These are phyloP conservation scores for Dendrocalamus latiflorus DNA, from an alignment of 202 grass and related monocot genomes.

Conservation along the genomic window DNA sequence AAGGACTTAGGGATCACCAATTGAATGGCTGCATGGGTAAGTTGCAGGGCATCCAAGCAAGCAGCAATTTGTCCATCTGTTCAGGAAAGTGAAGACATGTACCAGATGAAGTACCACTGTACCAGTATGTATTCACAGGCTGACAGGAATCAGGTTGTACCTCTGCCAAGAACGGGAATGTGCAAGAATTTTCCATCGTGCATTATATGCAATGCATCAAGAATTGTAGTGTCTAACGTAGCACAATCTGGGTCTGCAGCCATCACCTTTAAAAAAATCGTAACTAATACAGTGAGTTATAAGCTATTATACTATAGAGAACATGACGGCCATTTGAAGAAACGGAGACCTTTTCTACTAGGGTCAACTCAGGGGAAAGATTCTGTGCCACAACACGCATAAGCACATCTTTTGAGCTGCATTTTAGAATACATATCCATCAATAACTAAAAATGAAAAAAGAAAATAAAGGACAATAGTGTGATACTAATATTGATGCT, in stretches of 20 bases:
- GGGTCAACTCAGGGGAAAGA: too few relatives aligned
- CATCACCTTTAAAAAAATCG: constrained; percentile 67
- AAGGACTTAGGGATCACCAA: constrained; percentile 58
- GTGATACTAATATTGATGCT: constrained; percentile 21
- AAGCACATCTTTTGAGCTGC: constrained; percentile 96
- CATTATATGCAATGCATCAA: constrained; percentile 92
- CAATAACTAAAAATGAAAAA: constrained; percentile 6
- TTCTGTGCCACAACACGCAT: constrained; percentile 94
- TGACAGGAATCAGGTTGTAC: constrained; percentile 37
- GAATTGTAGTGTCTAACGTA: constrained; percentile 83
- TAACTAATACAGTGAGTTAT: constrained; percentile 6
- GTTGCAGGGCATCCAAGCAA: constrained; percentile 88
- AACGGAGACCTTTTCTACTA: too few relatives aligned
- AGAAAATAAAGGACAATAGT: background rate
- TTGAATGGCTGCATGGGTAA: constrained; percentile 92
- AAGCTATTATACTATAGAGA: constrained; percentile 18
- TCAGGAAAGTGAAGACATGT: constrained; percentile 35
- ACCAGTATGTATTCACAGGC: constrained; percentile 4
- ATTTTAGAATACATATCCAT: constrained; percentile 30
- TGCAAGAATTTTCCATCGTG: constrained; percentile 97
- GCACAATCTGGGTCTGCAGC: constrained; percentile 73
- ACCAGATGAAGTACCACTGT: constrained; percentile 19
- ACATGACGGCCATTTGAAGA: background rate
- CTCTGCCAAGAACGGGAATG: constrained; percentile 83
- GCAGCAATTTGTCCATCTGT: constrained; percentile 75